Conservation (phyloP, 257 asterid genomes). For the Leonotis leonurus region DNA sequence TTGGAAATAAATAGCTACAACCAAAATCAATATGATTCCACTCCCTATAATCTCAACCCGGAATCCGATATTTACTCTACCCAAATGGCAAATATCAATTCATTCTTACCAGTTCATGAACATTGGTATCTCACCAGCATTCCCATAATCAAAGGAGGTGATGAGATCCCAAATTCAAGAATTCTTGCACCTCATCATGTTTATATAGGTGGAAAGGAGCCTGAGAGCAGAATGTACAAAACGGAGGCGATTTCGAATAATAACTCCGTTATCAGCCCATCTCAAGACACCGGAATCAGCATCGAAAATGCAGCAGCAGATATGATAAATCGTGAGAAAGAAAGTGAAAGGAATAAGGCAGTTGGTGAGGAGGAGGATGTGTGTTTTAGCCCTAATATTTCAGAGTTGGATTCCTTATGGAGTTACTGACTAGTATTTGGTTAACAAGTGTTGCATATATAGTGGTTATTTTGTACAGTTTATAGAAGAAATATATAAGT, state of each 20-base stretch:
- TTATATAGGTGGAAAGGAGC: neutral
- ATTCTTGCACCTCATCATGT: neutral
- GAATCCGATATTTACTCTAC: neutral
- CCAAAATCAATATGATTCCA: neutral
- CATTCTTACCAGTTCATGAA: neutral
- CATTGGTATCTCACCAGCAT: neutral
- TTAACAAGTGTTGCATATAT: neutral
- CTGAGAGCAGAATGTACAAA: neutral
- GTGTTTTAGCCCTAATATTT: constrained; percentile 1
- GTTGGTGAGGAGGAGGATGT: neutral
- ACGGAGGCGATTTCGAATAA: constrained; percentile 32
- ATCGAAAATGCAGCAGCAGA: neutral
- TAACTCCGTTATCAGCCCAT: constrained; percentile 32
- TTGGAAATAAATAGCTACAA: neutral
- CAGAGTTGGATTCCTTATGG: constrained; percentile 18
- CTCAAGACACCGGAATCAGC: neutral
- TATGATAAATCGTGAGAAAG: neutral
- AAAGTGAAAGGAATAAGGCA: neutral
- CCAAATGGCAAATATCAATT: neutral
- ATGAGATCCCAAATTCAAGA: neutral
- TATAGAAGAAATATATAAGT: neutral
- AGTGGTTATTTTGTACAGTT: neutral
- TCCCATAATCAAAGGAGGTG: neutral
- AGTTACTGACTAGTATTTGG: neutral
- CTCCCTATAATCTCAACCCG: neutral